Base-by-base conservation (phyloP, 2,329 filamentous ascomycete species). In the Sporothrix inflata region DNA sequence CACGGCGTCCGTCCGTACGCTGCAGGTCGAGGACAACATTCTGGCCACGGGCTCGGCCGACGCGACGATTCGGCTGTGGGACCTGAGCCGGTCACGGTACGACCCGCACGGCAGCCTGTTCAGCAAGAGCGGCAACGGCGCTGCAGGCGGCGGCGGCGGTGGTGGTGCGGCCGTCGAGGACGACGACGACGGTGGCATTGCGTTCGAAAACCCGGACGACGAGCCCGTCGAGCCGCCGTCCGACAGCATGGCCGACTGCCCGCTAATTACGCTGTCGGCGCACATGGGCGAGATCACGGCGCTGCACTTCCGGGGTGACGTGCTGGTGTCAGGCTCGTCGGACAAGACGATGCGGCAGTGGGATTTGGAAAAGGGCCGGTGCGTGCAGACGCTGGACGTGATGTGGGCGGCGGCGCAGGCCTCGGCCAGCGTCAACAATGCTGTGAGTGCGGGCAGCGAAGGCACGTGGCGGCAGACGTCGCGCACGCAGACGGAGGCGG, bases 301-400 rank as follows among this genome's bases (percentile, higher is more conserved):
- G 8, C 86, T 99, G 30, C 91, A 98, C 82, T 97, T 99, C 83
- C 88, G 90, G 73, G 93, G 93, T 71, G 91, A 97, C 76, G 94
- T 93, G 0, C 87, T 99, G 19, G 94, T 99, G 42, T 99, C 96
- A 1, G 96, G 96, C 14, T 98, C 95, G 8, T 92, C 96, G 0
- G 96, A 99, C 83, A 99, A 99, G 86, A 99, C 96, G 1, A 85
- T 99, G 71, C 91, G 96, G 60, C 96, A 99, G 81, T 99, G 96
- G 96, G 96, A 99, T 84, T 86, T 99, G 67, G 93, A 95, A 78
- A 98, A 94, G 80, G 96, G 96, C n/a, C 92, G 96, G 66, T 98
- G 96, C 81, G 93, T 99, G 70, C 96, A 99, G 82, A 99, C 96
- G 2, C 85, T 99, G 66, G 96, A 99, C 81, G 95, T 99, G 7